These are phyloP conservation scores for Areca catechu DNA, from an alignment of 176 grass and related monocot genomes.

Conservation along the genomic window DNA sequence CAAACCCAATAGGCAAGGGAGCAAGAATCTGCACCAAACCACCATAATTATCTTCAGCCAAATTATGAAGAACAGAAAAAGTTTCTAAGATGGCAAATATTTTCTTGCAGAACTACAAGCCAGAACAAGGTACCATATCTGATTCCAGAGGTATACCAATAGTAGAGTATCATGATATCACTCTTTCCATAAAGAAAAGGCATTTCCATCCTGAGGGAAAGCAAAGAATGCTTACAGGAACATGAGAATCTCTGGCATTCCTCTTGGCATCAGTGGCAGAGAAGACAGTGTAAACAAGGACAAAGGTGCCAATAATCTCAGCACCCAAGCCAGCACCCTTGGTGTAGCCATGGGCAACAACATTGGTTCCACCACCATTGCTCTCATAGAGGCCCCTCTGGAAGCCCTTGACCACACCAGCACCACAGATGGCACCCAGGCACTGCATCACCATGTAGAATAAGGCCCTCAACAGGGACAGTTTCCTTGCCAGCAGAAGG, in stretches of 20 bases:
- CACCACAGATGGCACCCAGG: constrained; percentile 78
- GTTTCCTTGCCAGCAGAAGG: constrained; percentile 75
- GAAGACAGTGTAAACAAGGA: constrained; percentile 95
- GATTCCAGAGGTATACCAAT: too few relatives aligned
- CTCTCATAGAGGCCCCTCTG: constrained; percentile 57
- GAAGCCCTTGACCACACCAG: constrained; percentile 86
- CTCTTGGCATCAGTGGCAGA: constrained; percentile 92
- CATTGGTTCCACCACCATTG: constrained; percentile 77
- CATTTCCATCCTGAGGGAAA: too few relatives aligned
- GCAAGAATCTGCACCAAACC: constrained; percentile 64
- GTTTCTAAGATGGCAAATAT: too few relatives aligned
- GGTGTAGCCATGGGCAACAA: constrained; percentile 58
- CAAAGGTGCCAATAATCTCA: constrained; percentile 83
- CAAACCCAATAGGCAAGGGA: constrained; percentile 86
- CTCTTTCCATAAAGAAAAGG: too few relatives aligned
- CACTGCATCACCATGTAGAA: constrained; percentile 96
- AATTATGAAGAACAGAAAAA: background rate
- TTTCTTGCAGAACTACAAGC: too few relatives aligned
- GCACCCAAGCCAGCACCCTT: constrained; percentile 69
- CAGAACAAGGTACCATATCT: too few relatives aligned
- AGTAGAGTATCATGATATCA: too few relatives aligned
- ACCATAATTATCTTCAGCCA: background rate
- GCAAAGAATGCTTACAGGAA: constrained; percentile 39
- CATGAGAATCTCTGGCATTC: constrained; percentile 87
- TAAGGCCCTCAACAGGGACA: constrained; percentile 67